These are phyloP conservation scores for Plenodomus tracheiphilus DNA, from an alignment of 2,329 filamentous ascomycete species.

Conservation along the genomic window DNA sequence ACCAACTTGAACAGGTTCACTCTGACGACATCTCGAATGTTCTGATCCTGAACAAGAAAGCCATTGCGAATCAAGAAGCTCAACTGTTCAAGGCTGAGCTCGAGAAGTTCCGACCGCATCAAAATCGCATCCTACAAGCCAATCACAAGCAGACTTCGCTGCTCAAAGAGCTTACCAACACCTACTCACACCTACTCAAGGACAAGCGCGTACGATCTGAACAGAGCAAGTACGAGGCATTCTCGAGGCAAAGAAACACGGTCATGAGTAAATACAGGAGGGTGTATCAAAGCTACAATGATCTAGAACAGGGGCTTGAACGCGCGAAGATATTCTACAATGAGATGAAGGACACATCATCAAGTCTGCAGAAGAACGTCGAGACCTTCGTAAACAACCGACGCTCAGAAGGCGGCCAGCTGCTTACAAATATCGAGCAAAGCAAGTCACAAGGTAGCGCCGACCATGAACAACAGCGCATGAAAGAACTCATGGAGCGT, in stretches of 20 bases:
- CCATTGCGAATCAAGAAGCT: conserved; percentile 86
- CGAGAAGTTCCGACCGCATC: conserved; percentile 95
- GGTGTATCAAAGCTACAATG: conserved; percentile 89
- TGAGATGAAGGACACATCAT: conserved; percentile 94
- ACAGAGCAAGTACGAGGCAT: conserved; percentile 90
- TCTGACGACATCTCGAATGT: conserved; percentile 98
- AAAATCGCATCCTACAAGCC: conserved; percentile 86
- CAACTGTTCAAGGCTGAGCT: conserved; percentile 94
- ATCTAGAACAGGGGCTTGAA: conserved; percentile 81
- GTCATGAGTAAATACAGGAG: conserved; percentile 89
- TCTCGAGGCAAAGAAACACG: conserved; percentile 78
- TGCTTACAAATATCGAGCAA: conserved; percentile 85
- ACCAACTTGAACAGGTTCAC: conserved; percentile 66
- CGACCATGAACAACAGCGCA: conserved; percentile 81
- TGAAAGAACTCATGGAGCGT: conserved; percentile 90
- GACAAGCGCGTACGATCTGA: conserved; percentile 93
- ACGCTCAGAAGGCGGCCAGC: conserved; percentile 83
- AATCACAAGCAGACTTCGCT: conserved; percentile 93
- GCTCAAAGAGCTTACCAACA: conserved; percentile 89
- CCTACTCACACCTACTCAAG: conserved; percentile 85
- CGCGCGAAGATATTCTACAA: conserved; percentile 91
- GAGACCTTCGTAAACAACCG: conserved; percentile 96
- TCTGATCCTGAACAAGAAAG: conserved; percentile 96
- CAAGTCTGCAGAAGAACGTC: conserved; percentile 92
- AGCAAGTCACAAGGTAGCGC: conserved; percentile 68